phyloP scores from a whole-genome alignment of 768 basidiomycete genomes.

The Lentinula raphanica region DNA sequence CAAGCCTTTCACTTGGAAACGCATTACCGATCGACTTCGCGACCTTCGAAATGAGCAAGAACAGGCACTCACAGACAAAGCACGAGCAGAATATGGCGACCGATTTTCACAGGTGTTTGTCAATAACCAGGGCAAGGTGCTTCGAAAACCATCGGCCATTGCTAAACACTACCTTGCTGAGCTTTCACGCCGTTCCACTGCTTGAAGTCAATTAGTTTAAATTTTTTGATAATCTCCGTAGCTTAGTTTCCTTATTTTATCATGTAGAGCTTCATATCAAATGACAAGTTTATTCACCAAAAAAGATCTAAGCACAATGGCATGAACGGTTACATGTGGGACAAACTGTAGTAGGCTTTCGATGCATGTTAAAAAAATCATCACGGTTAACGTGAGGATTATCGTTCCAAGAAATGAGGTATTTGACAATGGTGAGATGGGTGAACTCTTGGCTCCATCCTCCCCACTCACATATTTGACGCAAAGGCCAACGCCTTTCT shows the following conservation, averaged over 20 bases:
- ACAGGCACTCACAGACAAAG: neutral
- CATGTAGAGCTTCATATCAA: too few relatives aligned
- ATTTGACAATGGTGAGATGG: too few relatives aligned
- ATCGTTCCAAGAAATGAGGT: too few relatives aligned
- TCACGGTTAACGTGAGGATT: too few relatives aligned
- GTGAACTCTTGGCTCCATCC: too few relatives aligned
- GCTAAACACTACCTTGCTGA: neutral
- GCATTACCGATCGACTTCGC: neutral
- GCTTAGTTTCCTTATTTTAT: neutral
- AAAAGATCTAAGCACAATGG: constrained; percentile 13
- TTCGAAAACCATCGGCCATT: neutral
- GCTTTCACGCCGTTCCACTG: neutral
- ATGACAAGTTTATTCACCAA: neutral
- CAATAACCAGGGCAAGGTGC: neutral
- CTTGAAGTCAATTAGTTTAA: neutral
- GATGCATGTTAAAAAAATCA: constrained; percentile 19
- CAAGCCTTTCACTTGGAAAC: neutral
- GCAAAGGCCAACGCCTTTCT: too few relatives aligned
- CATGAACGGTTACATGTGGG: constrained; percentile 16
- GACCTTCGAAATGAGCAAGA: neutral
- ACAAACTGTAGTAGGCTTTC: constrained; percentile 10
- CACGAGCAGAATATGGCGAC: neutral
- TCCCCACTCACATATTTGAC: too few relatives aligned
- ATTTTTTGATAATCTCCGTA: neutral
- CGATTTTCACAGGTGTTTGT: neutral